Percentiles rank a stretch among this genome's conserved stretches.
phyloP scores from a whole-genome alignment of 345 rosid genomes.

The Carallia brachiata region DNA sequence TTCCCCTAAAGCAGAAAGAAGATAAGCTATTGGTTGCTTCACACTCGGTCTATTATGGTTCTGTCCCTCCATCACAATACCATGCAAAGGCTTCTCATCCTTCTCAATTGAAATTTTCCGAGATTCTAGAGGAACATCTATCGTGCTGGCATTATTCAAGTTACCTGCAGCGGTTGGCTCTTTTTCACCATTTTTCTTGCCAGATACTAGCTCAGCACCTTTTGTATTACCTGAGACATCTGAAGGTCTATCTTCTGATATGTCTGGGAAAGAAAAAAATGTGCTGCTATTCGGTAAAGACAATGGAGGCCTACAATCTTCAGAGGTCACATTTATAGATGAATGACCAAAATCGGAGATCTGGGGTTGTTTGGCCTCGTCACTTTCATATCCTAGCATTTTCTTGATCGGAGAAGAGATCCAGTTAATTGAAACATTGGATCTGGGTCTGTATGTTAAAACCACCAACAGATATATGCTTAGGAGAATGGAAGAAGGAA shows the following conservation, averaged over 20 bases:
- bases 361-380: slow-evolving; percentile 29
- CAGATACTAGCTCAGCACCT: slow-evolving; percentile 20
- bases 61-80: slow-evolving; percentile 24
- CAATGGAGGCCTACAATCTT: slow-evolving; percentile 26
- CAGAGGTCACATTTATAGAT: slow-evolving; percentile 29
- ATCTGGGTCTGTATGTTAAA: slow-evolving; percentile 47
- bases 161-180: slow-evolving; percentile 19
- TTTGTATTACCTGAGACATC: slow-evolving; percentile 28
- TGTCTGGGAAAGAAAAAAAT: slow-evolving; percentile 24
- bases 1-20: slow-evolving; percentile 67
- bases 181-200: slow-evolving; percentile 28
- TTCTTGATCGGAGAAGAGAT: slow-evolving; percentile 38
- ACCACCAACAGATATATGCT: slow-evolving; percentile 63
- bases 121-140: slow-evolving; percentile 22
- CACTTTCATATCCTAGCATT: slow-evolving; percentile 24
- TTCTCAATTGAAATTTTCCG: slow-evolving; percentile 29
- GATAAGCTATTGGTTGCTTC: slow-evolving; percentile 48
- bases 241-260: slow-evolving; percentile 32
- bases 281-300: slow-evolving; percentile 30
- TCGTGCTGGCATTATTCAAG: slow-evolving; percentile 21
- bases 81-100: slow-evolving; percentile 28
- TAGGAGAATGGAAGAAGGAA: slow-evolving; percentile 66
- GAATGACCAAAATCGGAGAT: slow-evolving; percentile 22
- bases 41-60: slow-evolving; percentile 21
- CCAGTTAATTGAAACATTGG: slow-evolving; percentile 44